These are phyloP conservation scores for Micromonas pusilla DNA, from an alignment of 139 green algal genomes.

Conservation along the genomic window DNA sequence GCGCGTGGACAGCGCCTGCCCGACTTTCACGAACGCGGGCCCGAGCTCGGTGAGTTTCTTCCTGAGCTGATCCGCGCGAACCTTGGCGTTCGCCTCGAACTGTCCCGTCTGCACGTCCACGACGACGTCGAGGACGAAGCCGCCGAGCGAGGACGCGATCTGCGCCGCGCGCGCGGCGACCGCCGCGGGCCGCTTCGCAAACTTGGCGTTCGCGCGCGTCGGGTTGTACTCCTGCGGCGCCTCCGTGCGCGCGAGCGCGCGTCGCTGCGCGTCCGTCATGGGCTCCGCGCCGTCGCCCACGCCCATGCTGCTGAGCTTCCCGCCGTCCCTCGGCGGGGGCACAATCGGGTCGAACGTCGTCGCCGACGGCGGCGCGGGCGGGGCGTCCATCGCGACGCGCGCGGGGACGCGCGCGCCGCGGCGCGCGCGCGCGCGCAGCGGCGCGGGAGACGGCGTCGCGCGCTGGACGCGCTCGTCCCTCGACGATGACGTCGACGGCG, in stretches of 20 bases:
- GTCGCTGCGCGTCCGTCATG: not conserved
- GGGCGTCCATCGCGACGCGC: too few relatives aligned
- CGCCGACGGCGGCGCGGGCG: too few relatives aligned
- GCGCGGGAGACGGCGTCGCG: too few relatives aligned
- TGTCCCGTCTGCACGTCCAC: not conserved
- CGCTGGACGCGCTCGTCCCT: too few relatives aligned
- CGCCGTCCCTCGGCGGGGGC: too few relatives aligned
- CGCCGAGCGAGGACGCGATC: conserved; percentile 1
- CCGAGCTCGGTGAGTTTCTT: conserved; percentile 32
- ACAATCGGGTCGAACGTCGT: too few relatives aligned
- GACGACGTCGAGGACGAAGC: not conserved
- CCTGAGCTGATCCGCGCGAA: conserved; percentile 27
- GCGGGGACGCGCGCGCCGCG: too few relatives aligned
- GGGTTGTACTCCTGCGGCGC: conserved; percentile 1
- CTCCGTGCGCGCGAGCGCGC: not conserved
- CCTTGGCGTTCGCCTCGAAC: conserved; percentile 14
- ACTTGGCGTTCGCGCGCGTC: not conserved
- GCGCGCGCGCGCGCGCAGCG: too few relatives aligned
- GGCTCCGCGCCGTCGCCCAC: not conserved
- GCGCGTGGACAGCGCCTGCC: conserved; percentile 66
- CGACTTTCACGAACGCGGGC: conserved; percentile 50
- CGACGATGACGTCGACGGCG: too few relatives aligned
- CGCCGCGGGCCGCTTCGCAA: not conserved
- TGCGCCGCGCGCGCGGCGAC: conserved; percentile 1
- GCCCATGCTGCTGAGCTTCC: not conserved